These are phyloP conservation scores for Phtheirospermum japonicum DNA, from an alignment of 257 asterid species.

Conservation along the genomic window DNA sequence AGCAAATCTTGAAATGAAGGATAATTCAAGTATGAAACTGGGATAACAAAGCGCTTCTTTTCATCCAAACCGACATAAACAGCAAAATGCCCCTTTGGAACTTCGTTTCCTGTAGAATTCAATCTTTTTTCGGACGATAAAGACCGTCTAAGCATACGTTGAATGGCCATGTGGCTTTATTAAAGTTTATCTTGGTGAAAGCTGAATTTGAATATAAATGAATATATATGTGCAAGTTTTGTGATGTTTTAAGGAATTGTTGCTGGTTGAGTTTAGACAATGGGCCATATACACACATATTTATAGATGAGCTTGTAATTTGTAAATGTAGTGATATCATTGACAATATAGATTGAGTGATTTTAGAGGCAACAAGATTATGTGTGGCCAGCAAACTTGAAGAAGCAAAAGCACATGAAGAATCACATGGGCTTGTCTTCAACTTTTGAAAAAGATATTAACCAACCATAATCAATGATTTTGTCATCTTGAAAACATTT, in stretches of 20 bases:
- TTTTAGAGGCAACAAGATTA: neutral
- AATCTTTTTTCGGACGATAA: no score
- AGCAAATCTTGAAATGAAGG: no score
- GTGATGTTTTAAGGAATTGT: slow-evolving; percentile 10
- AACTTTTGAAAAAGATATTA: neutral
- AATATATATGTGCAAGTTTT: neutral
- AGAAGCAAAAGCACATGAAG: slow-evolving; percentile 26
- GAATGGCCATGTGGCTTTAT: slow-evolving; percentile 41
- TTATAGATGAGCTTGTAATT: neutral
- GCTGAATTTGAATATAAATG: neutral
- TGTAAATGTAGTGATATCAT: neutral
- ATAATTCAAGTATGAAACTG: no score
- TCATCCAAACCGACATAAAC: slow-evolving; percentile 56
- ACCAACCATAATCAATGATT: no score
- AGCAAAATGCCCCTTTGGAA: slow-evolving; percentile 58
- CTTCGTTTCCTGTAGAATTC: slow-evolving; percentile 27
- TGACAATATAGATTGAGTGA: neutral
- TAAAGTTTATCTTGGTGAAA: no score
- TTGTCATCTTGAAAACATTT: neutral
- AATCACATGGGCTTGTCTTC: no score
- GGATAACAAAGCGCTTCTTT: no score
- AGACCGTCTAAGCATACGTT: slow-evolving; percentile 38
- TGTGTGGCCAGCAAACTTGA: slow-evolving; percentile 15
- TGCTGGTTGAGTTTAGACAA: slow-evolving; percentile 12
- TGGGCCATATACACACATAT: slow-evolving; percentile 5